Evolutionary conservation across 495 filamentous ascomycete species (phyloP).

Genomic region (Neurospora intermedia): DNA sequence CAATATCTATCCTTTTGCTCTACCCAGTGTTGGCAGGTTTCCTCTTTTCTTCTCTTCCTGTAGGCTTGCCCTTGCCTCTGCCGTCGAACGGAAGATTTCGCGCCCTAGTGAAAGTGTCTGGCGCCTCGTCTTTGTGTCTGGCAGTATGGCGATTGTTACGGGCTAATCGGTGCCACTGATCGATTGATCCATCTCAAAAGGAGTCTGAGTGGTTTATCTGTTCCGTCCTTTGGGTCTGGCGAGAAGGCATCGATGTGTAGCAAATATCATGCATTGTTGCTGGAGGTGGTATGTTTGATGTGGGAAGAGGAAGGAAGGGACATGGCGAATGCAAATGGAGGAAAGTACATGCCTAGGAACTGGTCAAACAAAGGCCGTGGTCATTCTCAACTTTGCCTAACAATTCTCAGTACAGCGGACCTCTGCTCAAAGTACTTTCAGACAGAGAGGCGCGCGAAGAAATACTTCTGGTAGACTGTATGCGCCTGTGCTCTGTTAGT

Average conservation of each 20-base stretch:
- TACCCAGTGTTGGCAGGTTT: too few relatives aligned
- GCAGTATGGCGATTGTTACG: background rate
- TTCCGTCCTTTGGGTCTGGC: too few relatives aligned
- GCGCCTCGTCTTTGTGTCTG: background rate
- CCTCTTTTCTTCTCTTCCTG: too few relatives aligned
- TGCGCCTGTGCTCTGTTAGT: background rate
- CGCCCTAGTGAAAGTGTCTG: background rate
- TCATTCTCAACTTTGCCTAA: background rate
- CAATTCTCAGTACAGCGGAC: background rate
- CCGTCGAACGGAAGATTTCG: background rate
- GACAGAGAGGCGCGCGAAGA: accelerated
- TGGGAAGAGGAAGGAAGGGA: background rate
- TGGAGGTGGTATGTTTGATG: background rate
- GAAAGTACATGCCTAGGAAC: background rate
- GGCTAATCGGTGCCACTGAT: background rate
- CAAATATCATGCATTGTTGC: background rate
- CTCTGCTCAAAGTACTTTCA: background rate
- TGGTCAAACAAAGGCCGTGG: background rate
- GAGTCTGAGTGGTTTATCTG: background rate
- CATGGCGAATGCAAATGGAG: background rate
- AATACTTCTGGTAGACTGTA: background rate
- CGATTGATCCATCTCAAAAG: background rate
- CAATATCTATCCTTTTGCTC: too few relatives aligned
- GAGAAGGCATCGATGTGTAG: too few relatives aligned
- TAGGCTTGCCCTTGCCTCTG: background rate